Evolutionary conservation across 2,329 filamentous ascomycete genomes (phyloP), one percentile per base, ranked within the genome.

Genomic region (Neofusicoccum ribis): DNA sequence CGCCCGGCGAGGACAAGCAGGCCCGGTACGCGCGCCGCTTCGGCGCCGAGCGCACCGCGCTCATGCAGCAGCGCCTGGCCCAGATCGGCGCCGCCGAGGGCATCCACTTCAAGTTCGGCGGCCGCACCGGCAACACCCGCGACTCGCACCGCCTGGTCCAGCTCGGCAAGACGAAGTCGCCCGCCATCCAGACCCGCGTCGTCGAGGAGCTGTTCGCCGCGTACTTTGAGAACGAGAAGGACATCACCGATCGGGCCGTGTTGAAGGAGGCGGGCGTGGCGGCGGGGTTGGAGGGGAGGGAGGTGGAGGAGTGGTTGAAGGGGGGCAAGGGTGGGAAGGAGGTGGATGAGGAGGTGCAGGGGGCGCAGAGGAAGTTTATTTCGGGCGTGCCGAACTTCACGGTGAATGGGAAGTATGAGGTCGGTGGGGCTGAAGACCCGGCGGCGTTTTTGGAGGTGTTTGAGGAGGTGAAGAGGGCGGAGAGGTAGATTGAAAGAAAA

Each of bases 81-180:
- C 74, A 81, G 37, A 76, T 89, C 23, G 91, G 91, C 15, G 79
- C 81, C 43, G 78, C 81, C 23, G 88, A 90, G 56, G 91, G 91
- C 0, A 91, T 96, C 72, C 78, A 85, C 56, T 96, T 96, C 78
- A 85, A 85, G 23, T 91, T 89, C 68, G 85, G 85, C 12, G 90
- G 91, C 63, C 86, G 84, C 68, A 88, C 88, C 5, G 93, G 93
- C 54, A 91, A 89, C 72, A 94, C 92, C 17, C 83, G 91, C 20
- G 90, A 96, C 71, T 90, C 89, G 65, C 92, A 96, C 77, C 86
- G 92, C 3, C 73, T 94, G 67, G 84, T 93, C 50, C 87, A 93
- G 78, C 83, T 93, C 64, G 91, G 77, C 78, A 87, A 82, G 72
- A 80, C 73, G 73, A 88, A 85, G 69, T 78, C 80, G 2, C 68